Conservation (phyloP, 305 asterid genomes). For the Rubia occidens region DNA sequence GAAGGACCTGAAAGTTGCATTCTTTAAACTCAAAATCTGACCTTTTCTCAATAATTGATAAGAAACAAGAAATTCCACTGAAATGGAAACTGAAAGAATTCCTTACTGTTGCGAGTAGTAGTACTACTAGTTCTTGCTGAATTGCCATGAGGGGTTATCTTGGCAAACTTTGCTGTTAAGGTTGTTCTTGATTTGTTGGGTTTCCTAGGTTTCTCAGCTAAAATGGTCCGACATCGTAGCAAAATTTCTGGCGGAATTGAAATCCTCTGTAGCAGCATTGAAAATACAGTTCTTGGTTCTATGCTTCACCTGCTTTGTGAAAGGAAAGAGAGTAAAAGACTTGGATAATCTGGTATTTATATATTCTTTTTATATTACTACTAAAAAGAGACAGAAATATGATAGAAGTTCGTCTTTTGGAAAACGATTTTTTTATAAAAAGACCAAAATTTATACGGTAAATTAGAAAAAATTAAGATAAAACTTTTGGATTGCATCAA, state of each 20-base stretch:
- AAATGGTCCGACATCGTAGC: constrained; percentile 15
- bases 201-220: constrained; percentile 13
- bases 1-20: constrained; percentile 28
- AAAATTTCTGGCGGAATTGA: constrained; percentile 20
- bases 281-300: neutral
- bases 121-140: constrained; percentile 13
- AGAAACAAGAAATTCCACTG: neutral
- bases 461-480: too few relatives aligned
- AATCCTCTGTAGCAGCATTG: constrained; percentile 21
- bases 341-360: neutral
- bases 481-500: too few relatives aligned
- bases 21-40: neutral
- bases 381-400: too few relatives aligned
- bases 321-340: neutral
- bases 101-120: constrained; percentile 26
- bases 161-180: constrained; percentile 17
- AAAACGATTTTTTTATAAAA: too few relatives aligned
- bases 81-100: neutral
- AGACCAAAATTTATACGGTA: too few relatives aligned
- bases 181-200: constrained; percentile 11
- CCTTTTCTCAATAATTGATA: neutral
- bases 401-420: too few relatives aligned
- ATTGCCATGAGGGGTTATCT: constrained; percentile 11
- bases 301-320: neutral
- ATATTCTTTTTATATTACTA: too few relatives aligned